Percentiles rank a stretch among this genome's conserved stretches.
Conservation (phyloP, 805 yeast species). For the Wickerhamiella kurtzmanii region DNA sequence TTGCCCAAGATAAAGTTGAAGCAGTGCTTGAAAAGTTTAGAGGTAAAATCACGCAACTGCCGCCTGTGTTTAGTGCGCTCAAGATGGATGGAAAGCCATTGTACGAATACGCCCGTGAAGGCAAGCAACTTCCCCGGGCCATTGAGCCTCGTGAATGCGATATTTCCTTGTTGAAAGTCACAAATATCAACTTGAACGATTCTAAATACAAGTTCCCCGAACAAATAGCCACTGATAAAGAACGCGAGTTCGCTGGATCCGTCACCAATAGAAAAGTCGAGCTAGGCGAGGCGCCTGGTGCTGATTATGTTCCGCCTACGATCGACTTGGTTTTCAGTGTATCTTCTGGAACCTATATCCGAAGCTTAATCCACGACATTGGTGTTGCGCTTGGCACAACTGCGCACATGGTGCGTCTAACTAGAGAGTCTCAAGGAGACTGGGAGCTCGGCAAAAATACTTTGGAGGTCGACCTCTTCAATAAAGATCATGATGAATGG, state of each 20-base stretch:
- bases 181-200: conserved; percentile 35
- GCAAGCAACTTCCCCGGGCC: conserved; percentile 69
- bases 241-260: conserved; percentile 25
- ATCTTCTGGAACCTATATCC: conserved; percentile 88
- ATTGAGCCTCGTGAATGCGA: conserved; percentile 64
- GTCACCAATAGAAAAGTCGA: conserved; percentile 2
- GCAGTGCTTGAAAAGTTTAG: conserved; percentile 44
- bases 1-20: conserved; percentile 36
- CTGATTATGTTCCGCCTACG: conserved; percentile 19
- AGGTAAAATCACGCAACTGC: conserved; percentile 79
- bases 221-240: conserved; percentile 24
- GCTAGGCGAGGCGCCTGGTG: not conserved
- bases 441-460: conserved; percentile 66
- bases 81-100: conserved; percentile 90
- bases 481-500: conserved; percentile 55
- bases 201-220: conserved; percentile 34
- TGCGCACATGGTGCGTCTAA: conserved; percentile 77
- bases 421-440: conserved; percentile 63
- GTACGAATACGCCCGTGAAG: conserved; percentile 87
- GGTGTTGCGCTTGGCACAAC: conserved; percentile 70
- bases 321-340: conserved; percentile 66
- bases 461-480: conserved; percentile 48
- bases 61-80: conserved; percentile 89
- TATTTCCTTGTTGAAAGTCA: conserved; percentile 43
- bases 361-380: conserved; percentile 78